Evolutionary conservation across 495 filamentous ascomycete species (phyloP).

Genomic region (Podospora pseudopauciseta): DNA sequence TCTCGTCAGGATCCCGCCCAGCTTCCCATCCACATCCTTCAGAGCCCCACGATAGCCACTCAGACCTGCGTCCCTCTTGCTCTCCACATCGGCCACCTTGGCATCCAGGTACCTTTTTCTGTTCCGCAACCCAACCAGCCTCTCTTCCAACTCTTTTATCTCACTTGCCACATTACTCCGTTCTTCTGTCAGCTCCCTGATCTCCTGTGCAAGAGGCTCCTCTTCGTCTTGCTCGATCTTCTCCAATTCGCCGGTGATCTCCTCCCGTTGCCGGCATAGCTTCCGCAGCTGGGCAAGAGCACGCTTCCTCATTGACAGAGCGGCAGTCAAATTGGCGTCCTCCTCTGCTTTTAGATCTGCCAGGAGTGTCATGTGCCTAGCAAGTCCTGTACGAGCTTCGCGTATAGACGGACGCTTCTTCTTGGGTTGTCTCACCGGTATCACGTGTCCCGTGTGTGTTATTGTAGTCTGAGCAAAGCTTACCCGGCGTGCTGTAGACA

Average conservation of each 20-base stretch:
- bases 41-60: conserved; percentile 51
- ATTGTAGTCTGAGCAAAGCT: conserved; percentile 26
- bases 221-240: conserved; percentile 39
- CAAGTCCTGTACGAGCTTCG: conserved; percentile 67
- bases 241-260: conserved; percentile 40
- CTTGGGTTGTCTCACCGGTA: conserved; percentile 62
- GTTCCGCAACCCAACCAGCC: conserved; percentile 64
- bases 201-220: conserved; percentile 53
- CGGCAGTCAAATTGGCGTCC: conserved; percentile 53
- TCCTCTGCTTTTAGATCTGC: conserved; percentile 71
- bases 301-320: conserved; percentile 54
- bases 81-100: conserved; percentile 61
- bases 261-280: conserved; percentile 53
- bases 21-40: conserved; percentile 72
- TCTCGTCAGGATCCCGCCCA: conserved; percentile 69
- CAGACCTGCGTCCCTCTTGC: conserved; percentile 49
- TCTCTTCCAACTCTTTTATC: conserved; percentile 57
- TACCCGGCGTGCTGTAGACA: conserved; percentile 19
- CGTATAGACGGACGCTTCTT: conserved; percentile 56
- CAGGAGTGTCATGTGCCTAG: conserved; percentile 66
- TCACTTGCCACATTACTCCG: conserved; percentile 52
- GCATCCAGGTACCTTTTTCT: conserved; percentile 57
- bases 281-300: conserved; percentile 58
- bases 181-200: conserved; percentile 52
- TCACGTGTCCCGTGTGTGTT: conserved; percentile 37